Evolutionary conservation across 176 grass and related monocot species (phyloP).

Genomic region (Oryza australiensis): DNA sequence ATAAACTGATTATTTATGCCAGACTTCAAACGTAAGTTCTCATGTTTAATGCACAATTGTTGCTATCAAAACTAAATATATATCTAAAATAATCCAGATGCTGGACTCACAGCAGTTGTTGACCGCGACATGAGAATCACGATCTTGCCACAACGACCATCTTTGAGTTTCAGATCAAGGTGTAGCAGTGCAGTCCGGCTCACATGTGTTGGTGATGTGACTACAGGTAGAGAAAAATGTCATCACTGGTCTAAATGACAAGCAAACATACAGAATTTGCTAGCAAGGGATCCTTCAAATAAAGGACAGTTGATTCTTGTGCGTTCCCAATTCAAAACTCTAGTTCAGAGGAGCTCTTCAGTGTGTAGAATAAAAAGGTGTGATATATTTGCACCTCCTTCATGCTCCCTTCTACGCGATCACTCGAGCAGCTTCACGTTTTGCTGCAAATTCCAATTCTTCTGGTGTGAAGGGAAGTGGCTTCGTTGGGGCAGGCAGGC

Average conservation of each 20-base stretch:
- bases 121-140: no score
- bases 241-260: neutral
- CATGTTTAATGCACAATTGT: neutral
- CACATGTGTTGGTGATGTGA: no score
- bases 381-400: neutral
- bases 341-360: neutral
- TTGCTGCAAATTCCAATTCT: conserved; percentile 52
- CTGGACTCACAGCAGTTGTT: neutral
- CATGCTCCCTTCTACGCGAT: neutral
- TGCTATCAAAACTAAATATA: neutral
- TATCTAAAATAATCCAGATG: neutral
- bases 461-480: conserved; percentile 70
- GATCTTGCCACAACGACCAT: no score
- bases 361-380: conserved; percentile 4
- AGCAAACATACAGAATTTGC: neutral
- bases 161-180: no score
- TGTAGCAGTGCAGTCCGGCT: no score
- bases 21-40: neutral
- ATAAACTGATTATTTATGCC: neutral
- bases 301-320: conserved; percentile 10
- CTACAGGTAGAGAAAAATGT: neutral
- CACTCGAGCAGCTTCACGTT: conserved; percentile 39
- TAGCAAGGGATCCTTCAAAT: neutral
- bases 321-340: neutral
- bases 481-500: conserved; percentile 76